These are phyloP conservation scores for Trichoderma atroviride DNA, from an alignment of 2,329 filamentous ascomycete species.

Conservation along the genomic window DNA sequence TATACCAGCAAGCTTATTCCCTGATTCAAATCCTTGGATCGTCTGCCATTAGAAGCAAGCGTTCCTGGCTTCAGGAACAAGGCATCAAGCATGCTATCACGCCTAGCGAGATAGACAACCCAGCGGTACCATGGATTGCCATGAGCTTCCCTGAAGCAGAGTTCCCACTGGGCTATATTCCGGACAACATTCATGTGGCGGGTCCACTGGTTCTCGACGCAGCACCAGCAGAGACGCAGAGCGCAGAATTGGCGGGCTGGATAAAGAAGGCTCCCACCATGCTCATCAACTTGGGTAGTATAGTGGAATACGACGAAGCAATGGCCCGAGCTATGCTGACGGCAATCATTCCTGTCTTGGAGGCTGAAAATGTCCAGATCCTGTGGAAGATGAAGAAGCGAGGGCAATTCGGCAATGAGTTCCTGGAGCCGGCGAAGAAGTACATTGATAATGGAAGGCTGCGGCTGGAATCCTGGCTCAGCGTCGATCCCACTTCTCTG, in stretches of 20 bases:
- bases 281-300: slow-evolving; percentile 52
- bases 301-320: slow-evolving; percentile 34
- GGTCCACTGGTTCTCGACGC: slow-evolving; percentile 51
- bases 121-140: slow-evolving; percentile 34
- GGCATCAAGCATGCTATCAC: slow-evolving; percentile 34
- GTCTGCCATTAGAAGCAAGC: slow-evolving; percentile 27
- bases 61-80: slow-evolving; percentile 40
- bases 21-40: slow-evolving; percentile 30
- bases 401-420: slow-evolving; percentile 27
- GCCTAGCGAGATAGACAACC: slow-evolving; percentile 31
- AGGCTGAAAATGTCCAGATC: slow-evolving; percentile 34
- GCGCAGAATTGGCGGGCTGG: slow-evolving; percentile 49
- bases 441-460: slow-evolving; percentile 32
- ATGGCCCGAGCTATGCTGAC: slow-evolving; percentile 35
- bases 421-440: slow-evolving; percentile 23
- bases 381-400: slow-evolving; percentile 40
- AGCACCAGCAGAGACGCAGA: slow-evolving; percentile 41
- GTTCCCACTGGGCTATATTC: slow-evolving; percentile 36
- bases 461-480: slow-evolving; percentile 37
- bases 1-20: slow-evolving; percentile 33
- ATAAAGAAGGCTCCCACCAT: slow-evolving; percentile 46
- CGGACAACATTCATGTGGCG: slow-evolving; percentile 34
- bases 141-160: slow-evolving; percentile 34
- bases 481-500: slow-evolving; percentile 39
- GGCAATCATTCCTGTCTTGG: slow-evolving; percentile 32